Percentiles rank a stretch among this genome's conserved stretches.
These are phyloP conservation scores for Yamadazyma endophytica DNA, from an alignment of 805 yeast species.

Conservation along the genomic window DNA sequence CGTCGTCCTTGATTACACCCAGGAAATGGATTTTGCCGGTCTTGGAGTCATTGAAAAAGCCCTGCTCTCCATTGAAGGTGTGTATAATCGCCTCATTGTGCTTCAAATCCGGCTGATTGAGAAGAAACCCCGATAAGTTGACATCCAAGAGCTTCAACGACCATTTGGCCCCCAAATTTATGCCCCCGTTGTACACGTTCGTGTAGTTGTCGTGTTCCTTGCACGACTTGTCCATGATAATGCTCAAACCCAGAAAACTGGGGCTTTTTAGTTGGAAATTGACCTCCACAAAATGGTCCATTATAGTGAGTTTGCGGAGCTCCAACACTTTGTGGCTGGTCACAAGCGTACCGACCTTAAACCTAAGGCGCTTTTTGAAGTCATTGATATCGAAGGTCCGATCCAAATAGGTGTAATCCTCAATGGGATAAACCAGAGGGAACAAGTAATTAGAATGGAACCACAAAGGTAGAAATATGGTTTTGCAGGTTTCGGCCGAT, in stretches of 20 bases:
- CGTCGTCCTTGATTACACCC: constrained; percentile 8
- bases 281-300: constrained; percentile 20
- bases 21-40: constrained; percentile 8
- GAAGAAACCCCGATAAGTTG: constrained; percentile 3
- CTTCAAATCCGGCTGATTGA: constrained; percentile 9
- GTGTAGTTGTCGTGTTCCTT: background rate
- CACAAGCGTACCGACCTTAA: constrained; percentile 9
- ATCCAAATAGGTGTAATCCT: constrained; percentile 16
- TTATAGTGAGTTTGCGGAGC: constrained; percentile 17
- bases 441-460: constrained; percentile 24
- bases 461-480: constrained; percentile 23
- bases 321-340: constrained; percentile 17
- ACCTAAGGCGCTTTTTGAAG: constrained; percentile 8
- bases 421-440: constrained; percentile 23
- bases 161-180: constrained; percentile 8
- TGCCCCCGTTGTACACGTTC: constrained; percentile 1
- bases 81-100: constrained; percentile 8
- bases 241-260: constrained; percentile 7
- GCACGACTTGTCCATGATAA: background rate
- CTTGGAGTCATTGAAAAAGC: constrained; percentile 4
- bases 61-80: constrained; percentile 8
- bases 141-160: constrained; percentile 9
- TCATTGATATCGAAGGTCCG: constrained; percentile 11
- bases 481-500: constrained; percentile 4
- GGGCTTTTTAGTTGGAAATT: constrained; percentile 9